A percentile compares a stretch with the other conserved stretches of the same genome.
Evolutionary conservation across 1,284 basidiomycete genomes (phyloP).

Genomic region (Cerrena zonata): DNA sequence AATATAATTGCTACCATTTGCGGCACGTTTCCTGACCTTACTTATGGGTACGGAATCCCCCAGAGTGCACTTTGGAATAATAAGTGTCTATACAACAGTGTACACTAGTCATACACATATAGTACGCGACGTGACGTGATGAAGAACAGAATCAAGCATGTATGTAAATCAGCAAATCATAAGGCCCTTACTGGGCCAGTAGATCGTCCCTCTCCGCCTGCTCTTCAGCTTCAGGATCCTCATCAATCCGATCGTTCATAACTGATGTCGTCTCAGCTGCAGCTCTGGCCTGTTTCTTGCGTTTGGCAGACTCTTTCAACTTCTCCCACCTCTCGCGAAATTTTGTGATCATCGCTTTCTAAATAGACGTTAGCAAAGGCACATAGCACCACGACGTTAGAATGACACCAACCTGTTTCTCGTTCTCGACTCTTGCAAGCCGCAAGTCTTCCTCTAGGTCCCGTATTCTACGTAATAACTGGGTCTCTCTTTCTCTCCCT

Average conservation of each 20-base stretch:
- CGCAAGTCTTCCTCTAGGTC: slow-evolving; percentile 78
- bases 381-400: slow-evolving; percentile 2
- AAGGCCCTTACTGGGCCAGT: background rate
- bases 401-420: slow-evolving; percentile 62
- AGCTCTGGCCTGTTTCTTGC: slow-evolving; percentile 80
- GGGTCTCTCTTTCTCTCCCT: slow-evolving; percentile 57
- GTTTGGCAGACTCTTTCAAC: slow-evolving; percentile 77
- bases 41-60: too few relatives aligned
- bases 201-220: slow-evolving; percentile 42
- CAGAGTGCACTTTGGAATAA: too few relatives aligned
- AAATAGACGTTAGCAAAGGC: slow-evolving; percentile 11
- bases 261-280: slow-evolving; percentile 42
- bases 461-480: slow-evolving; percentile 59
- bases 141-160: too few relatives aligned
- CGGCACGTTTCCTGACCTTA: too few relatives aligned
- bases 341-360: slow-evolving; percentile 79
- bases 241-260: slow-evolving; percentile 62
- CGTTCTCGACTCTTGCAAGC: slow-evolving; percentile 62
- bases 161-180: background rate
- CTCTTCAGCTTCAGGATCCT: slow-evolving; percentile 74
- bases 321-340: slow-evolving; percentile 86
- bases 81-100: too few relatives aligned
- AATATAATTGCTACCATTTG: too few relatives aligned
- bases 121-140: too few relatives aligned
- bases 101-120: background rate